Conservation (phyloP, 2,329 filamentous ascomycete genomes). For the Beauveria brongniartii region DNA sequence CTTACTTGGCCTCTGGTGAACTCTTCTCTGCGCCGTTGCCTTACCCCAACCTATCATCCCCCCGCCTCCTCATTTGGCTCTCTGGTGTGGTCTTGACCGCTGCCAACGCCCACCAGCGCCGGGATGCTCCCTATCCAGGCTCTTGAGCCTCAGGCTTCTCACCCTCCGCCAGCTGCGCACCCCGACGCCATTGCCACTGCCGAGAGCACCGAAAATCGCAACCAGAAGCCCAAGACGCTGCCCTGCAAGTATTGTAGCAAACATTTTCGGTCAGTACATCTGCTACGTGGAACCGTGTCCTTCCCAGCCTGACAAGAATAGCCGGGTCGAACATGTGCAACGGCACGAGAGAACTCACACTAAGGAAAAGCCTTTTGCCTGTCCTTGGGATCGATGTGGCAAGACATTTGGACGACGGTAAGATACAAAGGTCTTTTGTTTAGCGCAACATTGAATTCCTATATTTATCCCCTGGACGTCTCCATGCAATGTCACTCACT, state of each 20-base stretch:
- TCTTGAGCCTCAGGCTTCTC: conserved; percentile 38
- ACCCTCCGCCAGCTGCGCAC: conserved; percentile 18
- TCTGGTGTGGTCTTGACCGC: neutral
- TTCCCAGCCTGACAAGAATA: conserved; percentile 20
- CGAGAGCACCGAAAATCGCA: conserved; percentile 43
- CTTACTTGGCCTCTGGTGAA: neutral
- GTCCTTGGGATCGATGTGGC: conserved; percentile 50
- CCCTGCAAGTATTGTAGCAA: conserved; percentile 58
- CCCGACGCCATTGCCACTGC: conserved; percentile 23
- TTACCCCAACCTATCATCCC: conserved; percentile 3
- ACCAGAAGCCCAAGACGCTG: conserved; percentile 53
- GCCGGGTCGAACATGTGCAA: conserved; percentile 57
- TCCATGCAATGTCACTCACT: conserved; percentile 11
- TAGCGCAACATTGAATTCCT: conserved; percentile 7
- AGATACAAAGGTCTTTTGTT: conserved; percentile 23
- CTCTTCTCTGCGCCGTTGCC: neutral
- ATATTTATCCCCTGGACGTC: conserved; percentile 9
- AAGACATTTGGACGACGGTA: conserved; percentile 56
- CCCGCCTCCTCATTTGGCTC: neutral
- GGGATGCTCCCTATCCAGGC: conserved; percentile 47
- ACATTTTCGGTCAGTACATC: conserved; percentile 42
- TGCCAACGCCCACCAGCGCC: conserved; percentile 14
- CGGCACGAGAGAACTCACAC: conserved; percentile 57
- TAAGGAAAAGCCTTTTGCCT: conserved; percentile 57
- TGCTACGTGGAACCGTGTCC: neutral